These are phyloP conservation scores for Diophrys sp. DNA, from an alignment of 73 alveolate genomes.

Conservation along the genomic window DNA sequence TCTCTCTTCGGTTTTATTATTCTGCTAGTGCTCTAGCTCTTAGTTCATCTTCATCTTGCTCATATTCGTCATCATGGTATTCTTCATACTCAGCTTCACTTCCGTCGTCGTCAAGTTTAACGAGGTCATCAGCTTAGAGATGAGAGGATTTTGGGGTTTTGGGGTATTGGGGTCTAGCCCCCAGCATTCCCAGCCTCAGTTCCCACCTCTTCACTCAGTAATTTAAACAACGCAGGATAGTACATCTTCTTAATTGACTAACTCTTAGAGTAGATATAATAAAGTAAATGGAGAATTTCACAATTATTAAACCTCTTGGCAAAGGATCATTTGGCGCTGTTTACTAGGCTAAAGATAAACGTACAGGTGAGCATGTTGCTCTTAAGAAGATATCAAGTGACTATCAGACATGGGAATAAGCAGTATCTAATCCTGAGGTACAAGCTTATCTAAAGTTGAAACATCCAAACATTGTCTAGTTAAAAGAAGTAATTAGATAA, in stretches of 20 bases:
- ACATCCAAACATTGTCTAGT: constrained; percentile 78
- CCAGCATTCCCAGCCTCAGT: no score
- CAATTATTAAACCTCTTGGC: constrained; percentile 30
- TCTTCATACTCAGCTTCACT: constrained; percentile 35
- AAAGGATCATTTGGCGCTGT: constrained; percentile 91
- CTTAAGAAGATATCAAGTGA: constrained; percentile 65
- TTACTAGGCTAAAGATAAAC: constrained; percentile 69
- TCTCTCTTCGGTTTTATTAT: constrained; percentile 2
- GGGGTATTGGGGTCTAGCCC: no score
- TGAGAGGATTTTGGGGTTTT: no score
- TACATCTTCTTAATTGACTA: constrained; percentile 9
- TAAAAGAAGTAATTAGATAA: constrained; percentile 76
- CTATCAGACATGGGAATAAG: constrained; percentile 77
- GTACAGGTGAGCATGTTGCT: constrained; percentile 73
- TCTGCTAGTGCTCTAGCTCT: neutral
- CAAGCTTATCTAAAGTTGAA: constrained; percentile 67
- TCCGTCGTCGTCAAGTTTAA: constrained; percentile 15
- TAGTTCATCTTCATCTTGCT: neutral
- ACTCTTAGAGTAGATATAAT: constrained; percentile 17
- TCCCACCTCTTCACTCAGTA: constrained; percentile 6
- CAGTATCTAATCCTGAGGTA: constrained; percentile 73
- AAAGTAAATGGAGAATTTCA: constrained; percentile 16
- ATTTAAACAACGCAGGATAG: constrained; percentile 3
- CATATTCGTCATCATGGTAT: neutral
- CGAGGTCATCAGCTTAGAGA: neutral